Evolutionary conservation across 2,329 filamentous ascomycete species (phyloP), one percentile per base, ranked within the genome.

Genomic region (Exophiala spinifera): DNA sequence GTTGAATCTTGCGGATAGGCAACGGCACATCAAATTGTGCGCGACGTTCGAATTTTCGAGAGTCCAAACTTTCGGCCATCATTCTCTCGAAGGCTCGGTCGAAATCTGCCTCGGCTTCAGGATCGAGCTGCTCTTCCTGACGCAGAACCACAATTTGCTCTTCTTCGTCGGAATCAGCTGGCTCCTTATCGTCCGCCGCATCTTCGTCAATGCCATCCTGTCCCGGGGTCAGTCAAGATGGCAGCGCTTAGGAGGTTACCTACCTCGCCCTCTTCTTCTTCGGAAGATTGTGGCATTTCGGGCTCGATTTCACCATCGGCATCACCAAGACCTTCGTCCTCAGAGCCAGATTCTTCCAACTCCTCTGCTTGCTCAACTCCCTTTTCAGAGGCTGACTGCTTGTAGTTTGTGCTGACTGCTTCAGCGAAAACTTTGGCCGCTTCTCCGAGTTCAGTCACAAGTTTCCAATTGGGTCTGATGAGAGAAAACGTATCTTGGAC

Each of bases 51-150:
- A 96, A 95, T 66, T 96, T 96, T 64, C 94, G 85, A 3, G 92
- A 95, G 63, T 99, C 94, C 65, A 96, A 76, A 74, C 92, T 96
- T 71, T 99, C 94, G 47, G 91, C 83, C 92, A 99, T 97, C 83
- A 99, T 88, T 72, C 95, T 96, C 34, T 94, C 91, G 70, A 96
- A 94, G 72, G 97, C 94, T 64, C 92, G 89, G 68, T 99, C 95
- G 69, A 99, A 99, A 39, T 99, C 94, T 5, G 92, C 94, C 67
- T 99, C 94, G 37, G 87, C 90, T 73, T 96, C 91, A 0, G 92
- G 91, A 62, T 99, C 91, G 53, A 91, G 81, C 64, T 92, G 83
- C 68, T 96, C 90, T 69, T 96, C 89, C 66, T 92, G 87, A 56
- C 91, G 85, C 42, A 90, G 95, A 45, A 99, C 92, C 40, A 96